Evolutionary conservation across 1,139 yeast genomes (phyloP), one percentile per base, ranked within the genome.

Genomic region (Diutina mesorugosa): DNA sequence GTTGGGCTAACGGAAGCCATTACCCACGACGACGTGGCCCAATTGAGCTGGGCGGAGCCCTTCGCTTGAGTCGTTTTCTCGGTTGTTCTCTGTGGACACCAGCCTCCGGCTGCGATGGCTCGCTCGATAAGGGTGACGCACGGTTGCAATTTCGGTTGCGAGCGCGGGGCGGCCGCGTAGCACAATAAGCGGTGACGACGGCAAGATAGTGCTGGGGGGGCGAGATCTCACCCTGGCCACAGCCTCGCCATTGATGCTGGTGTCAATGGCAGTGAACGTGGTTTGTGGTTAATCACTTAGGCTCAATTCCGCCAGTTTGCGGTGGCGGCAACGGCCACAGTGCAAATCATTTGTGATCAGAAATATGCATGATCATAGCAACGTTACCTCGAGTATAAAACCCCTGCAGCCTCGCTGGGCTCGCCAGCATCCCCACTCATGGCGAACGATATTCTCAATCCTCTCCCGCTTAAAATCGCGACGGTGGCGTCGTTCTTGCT

Each of bases 401-500:
- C 26, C 41, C 41, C 41, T 35, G 41, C 41, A 35, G 41, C 10
- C 41, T 35, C 41, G 14, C 41, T 9, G n/a, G n/a, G 14, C 26
- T 35, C 41, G 41, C 14, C 41, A n/a, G 41, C n/a, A 10, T 35
- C 41, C 41, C 10, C 41, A 12, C 10, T 10, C 41, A 35, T 35
- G 6, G 14, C 14, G 41, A 35, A 35, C 41, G 41, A 35, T 12
- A 35, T 35, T 10, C 41, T 35, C 41, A 35, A 35, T 35, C 41
- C 41, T 35, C 41, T 35, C 41, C 41, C 74, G 30, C 77, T 77
- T 62, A 77, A 80, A 64, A 70, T 78, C 30, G 66, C 80, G 2
- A 72, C 83, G 38, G 68, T 79, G 47, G 67, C 78, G 29, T 77
- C 88, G 5, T 77, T 78, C 62, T 69, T 71, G 1, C 72, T 85